Percentiles rank a stretch among this genome's conserved stretches.
These are phyloP conservation scores for Eucalyptus rudis DNA, from an alignment of 345 rosid species.

Conservation along the genomic window DNA sequence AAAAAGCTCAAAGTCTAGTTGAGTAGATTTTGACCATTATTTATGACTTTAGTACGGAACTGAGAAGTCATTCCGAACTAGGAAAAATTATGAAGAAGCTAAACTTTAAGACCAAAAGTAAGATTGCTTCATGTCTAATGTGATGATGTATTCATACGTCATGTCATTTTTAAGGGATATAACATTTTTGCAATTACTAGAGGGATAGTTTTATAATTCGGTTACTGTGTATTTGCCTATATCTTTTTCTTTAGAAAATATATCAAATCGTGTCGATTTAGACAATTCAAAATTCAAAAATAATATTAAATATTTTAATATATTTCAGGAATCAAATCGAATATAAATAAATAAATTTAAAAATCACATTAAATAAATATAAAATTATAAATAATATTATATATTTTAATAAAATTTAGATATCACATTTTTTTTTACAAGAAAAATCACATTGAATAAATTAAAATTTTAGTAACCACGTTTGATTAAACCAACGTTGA, in stretches of 20 bases:
- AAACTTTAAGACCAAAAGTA: neutral
- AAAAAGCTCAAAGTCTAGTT: neutral
- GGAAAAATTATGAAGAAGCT: neutral
- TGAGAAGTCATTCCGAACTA: neutral
- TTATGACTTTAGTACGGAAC: neutral
- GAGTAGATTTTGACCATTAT: neutral
- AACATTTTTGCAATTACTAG: neutral
- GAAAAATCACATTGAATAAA: fast-evolving
- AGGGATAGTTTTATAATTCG: neutral
- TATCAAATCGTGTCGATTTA: neutral
- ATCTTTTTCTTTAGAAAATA: neutral
- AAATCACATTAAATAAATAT: fast-evolving
- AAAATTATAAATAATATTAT: no score
- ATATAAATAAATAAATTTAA: no score
- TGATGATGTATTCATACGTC: neutral
- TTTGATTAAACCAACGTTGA: no score
- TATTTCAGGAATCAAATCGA: no score
- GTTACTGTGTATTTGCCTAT: neutral
- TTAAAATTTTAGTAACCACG: no score
- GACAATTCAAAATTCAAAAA: neutral
- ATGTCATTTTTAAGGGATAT: neutral
- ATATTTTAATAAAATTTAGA: no score
- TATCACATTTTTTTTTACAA: no score
- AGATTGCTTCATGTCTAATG: neutral
- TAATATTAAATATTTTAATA: no score